Conservation (phyloP, 345 rosid species). For the Anacardium occidentale region DNA sequence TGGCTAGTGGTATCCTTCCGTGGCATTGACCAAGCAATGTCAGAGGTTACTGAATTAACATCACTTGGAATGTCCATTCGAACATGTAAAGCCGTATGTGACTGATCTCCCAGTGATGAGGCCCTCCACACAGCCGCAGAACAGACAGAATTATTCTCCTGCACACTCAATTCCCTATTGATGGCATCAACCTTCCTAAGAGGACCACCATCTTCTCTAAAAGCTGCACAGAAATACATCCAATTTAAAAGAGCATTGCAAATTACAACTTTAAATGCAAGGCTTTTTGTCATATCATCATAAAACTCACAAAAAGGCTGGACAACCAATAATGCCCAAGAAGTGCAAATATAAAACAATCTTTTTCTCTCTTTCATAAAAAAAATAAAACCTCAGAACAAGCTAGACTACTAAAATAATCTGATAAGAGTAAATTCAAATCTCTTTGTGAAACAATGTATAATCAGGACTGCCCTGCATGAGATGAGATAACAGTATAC, state of each 20-base stretch:
- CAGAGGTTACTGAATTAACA: slow-evolving; percentile 42
- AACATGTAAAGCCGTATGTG: slow-evolving; percentile 37
- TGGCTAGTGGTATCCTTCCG: slow-evolving; percentile 47
- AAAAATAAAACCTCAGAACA: neutral
- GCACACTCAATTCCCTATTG: slow-evolving; percentile 41
- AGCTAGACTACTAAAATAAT: neutral
- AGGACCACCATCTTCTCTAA: slow-evolving; percentile 45
- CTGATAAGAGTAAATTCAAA: neutral
- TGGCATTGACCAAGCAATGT: slow-evolving; percentile 46
- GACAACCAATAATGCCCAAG: slow-evolving; percentile 1
- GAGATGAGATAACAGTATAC: slow-evolving; percentile 17
- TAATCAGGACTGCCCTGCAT: neutral
- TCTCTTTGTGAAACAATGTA: neutral
- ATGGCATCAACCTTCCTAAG: slow-evolving; percentile 44
- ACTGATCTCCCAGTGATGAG: slow-evolving; percentile 48
- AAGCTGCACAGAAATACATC: slow-evolving; percentile 40
- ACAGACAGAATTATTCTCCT: slow-evolving; percentile 40
- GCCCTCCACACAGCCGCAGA: slow-evolving; percentile 54
- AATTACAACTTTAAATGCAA: neutral
- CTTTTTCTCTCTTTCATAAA: neutral
- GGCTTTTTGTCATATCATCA: neutral
- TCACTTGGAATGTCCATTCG: slow-evolving; percentile 52
- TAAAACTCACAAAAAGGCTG: neutral
- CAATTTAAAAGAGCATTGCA: neutral
- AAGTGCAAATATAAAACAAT: neutral